Percentiles rank a stretch among this genome's conserved stretches.
Conservation (phyloP, 768 basidiomycete genomes). For the Serendipita sp. region DNA sequence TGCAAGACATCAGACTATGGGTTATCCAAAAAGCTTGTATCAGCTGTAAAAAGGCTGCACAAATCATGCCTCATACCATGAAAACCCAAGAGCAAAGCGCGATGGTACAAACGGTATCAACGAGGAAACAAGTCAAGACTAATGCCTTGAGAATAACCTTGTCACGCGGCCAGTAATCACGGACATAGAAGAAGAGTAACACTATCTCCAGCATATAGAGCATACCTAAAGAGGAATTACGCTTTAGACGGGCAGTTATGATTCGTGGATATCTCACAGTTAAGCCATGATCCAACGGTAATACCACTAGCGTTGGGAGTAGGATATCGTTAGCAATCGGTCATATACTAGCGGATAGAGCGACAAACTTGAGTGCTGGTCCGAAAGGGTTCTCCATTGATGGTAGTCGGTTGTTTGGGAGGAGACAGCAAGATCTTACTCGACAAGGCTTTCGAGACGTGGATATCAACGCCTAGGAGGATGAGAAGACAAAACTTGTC, state of each 20-base stretch:
- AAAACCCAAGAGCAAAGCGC: background rate
- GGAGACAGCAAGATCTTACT: too few relatives aligned
- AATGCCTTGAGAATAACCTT: background rate
- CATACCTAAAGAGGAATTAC: background rate
- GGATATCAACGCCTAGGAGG: too few relatives aligned
- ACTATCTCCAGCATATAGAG: constrained; percentile 3
- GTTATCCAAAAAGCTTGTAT: background rate
- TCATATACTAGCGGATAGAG: background rate
- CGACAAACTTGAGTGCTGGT: background rate
- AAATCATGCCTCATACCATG: background rate
- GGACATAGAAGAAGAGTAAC: background rate
- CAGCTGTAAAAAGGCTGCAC: background rate
- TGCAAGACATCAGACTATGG: background rate
- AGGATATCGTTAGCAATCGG: background rate
- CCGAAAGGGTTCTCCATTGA: background rate
- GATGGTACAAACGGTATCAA: constrained; percentile 1
- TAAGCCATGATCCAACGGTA: background rate
- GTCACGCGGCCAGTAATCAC: background rate
- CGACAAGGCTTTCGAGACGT: too few relatives aligned
- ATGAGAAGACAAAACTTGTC: too few relatives aligned
- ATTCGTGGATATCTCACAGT: background rate
- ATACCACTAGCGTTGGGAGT: background rate
- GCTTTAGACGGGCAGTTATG: background rate
- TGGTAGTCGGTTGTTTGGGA: too few relatives aligned
- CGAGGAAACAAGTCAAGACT: background rate